These are phyloP conservation scores for Fusarium kyushuense DNA, from an alignment of 2,329 filamentous ascomycete species.

Conservation along the genomic window DNA sequence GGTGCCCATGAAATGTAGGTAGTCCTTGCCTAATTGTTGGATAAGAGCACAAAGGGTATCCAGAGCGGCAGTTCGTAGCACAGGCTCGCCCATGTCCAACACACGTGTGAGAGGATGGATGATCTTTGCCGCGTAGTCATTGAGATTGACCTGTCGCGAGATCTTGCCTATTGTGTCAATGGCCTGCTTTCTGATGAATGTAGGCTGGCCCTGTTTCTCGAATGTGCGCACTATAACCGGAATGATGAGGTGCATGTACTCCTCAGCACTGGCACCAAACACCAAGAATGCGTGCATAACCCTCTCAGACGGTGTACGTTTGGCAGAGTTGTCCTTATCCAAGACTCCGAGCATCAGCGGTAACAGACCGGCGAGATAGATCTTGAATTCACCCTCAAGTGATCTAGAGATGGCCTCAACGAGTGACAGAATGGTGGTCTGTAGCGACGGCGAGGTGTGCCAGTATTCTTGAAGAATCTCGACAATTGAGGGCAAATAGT, in stretches of 20 bases:
- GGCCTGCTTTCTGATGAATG: constrained; percentile 83
- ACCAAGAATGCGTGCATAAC: constrained; percentile 96
- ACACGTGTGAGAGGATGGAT: constrained; percentile 92
- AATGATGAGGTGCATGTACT: constrained; percentile 99
- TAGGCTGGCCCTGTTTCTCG: constrained; percentile 85
- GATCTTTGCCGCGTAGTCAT: constrained; percentile 95
- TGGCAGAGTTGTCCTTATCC: constrained; percentile 82
- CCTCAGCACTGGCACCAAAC: constrained; percentile 94
- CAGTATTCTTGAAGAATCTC: constrained; percentile 90
- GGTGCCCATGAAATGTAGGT: constrained; percentile 91
- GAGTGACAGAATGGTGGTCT: constrained; percentile 90
- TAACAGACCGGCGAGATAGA: constrained; percentile 88
- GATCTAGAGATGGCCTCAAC: constrained; percentile 95
- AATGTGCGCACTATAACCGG: constrained; percentile 95
- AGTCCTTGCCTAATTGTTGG: constrained; percentile 95
- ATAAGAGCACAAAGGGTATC: constrained; percentile 96
- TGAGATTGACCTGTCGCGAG: constrained; percentile 95
- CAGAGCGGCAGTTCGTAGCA: constrained; percentile 82
- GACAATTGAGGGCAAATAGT: constrained; percentile 88
- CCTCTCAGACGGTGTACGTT: constrained; percentile 85
- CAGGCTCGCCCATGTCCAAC: constrained; percentile 77
- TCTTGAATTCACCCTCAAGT: constrained; percentile 97
- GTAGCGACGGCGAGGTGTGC: constrained; percentile 82
- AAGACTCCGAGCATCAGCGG: constrained; percentile 95
- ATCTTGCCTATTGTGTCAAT: constrained; percentile 96